Conservation (phyloP, 2,329 filamentous ascomycete species). For the Claviceps cyperi region DNA sequence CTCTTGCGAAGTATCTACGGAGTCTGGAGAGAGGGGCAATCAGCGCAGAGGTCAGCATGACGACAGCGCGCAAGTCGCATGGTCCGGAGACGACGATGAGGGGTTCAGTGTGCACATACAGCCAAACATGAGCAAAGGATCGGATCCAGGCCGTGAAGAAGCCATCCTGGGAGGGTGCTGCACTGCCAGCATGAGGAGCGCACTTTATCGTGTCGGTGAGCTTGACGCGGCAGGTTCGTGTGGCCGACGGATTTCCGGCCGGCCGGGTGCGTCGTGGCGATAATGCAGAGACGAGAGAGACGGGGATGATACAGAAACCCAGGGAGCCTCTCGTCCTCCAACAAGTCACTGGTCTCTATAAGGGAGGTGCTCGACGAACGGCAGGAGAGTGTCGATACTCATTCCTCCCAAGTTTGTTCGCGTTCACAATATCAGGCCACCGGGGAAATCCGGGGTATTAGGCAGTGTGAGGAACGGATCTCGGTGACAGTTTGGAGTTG, state of each 20-base stretch:
- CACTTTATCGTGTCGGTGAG: constrained; percentile 12
- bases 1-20: constrained; percentile 29
- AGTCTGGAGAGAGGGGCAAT: constrained; percentile 21
- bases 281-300: not conserved
- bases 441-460: constrained; percentile 11
- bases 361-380: too few species aligned
- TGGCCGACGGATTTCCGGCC: not conserved
- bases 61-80: not conserved
- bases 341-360: not conserved
- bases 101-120: constrained; percentile 34
- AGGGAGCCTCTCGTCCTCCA: not conserved
- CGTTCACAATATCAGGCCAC: not conserved
- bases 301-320: not conserved
- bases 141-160: constrained; percentile 38
- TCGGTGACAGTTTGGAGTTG: not conserved
- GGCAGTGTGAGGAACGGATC: constrained; percentile 5
- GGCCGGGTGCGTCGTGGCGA: not conserved
- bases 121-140: constrained; percentile 48
- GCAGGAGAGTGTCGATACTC: too few species aligned
- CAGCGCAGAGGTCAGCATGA: constrained; percentile 1
- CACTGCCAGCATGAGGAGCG: constrained; percentile 42
- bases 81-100: not conserved
- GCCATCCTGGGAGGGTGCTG: constrained; percentile 41
- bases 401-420: too few species aligned
- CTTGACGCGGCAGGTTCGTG: not conserved